Conservation (phyloP, 2,329 filamentous ascomycete genomes). For the Paradendryphiella salina region DNA sequence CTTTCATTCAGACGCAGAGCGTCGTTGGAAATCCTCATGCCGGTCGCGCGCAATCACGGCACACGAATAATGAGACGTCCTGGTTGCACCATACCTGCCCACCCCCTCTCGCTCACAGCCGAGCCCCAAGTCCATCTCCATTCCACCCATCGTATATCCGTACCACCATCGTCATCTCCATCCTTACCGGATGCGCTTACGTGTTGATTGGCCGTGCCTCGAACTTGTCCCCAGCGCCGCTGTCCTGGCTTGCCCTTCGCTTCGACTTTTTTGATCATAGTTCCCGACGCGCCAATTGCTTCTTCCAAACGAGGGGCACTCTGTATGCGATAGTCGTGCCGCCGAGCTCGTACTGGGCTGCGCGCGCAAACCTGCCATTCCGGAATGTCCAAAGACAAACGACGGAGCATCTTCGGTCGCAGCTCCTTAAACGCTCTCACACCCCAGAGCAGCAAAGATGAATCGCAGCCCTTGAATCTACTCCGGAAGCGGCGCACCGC, state of each 20-base stretch:
- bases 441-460: constrained; percentile 36
- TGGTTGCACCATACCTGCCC: constrained; percentile 9
- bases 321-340: constrained; percentile 27
- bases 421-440: constrained; percentile 39
- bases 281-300: constrained; percentile 12
- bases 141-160: neutral
- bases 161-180: constrained; percentile 6
- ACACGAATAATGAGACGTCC: constrained; percentile 15
- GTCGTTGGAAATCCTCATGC: constrained; percentile 1
- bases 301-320: constrained; percentile 12
- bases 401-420: constrained; percentile 45
- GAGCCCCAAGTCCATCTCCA: constrained; percentile 7
- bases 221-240: constrained; percentile 1
- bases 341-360: constrained; percentile 39
- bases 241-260: constrained; percentile 1
- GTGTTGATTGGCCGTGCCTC: constrained; percentile 12
- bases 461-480: constrained; percentile 42
- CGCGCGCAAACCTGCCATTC: constrained; percentile 27
- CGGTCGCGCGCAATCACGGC: constrained; percentile 8
- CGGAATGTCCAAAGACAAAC: constrained; percentile 45
- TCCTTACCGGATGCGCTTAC: constrained; percentile 15
- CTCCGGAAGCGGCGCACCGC: constrained; percentile 46
- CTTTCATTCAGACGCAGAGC: neutral
- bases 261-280: neutral
- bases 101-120: constrained; percentile 7